Conservation (phyloP, 2,329 filamentous ascomycete species). For the Trichothecium roseum region DNA sequence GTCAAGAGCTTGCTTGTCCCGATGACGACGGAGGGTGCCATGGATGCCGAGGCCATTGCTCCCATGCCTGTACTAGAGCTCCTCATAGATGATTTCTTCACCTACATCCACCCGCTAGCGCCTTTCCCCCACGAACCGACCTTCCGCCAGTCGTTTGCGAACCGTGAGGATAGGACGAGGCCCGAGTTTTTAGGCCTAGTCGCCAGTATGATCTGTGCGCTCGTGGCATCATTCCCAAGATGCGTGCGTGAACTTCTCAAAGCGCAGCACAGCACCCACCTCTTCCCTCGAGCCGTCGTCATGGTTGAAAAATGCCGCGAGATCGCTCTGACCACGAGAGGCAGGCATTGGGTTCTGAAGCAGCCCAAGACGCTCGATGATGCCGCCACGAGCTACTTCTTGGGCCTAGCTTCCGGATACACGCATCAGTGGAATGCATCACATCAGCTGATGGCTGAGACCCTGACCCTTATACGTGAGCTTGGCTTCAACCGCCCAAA, state of each 20-base stretch:
- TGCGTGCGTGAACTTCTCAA: conserved; percentile 62
- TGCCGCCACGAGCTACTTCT: conserved; percentile 65
- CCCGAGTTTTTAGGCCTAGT: conserved; percentile 60
- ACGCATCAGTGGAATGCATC: conserved; percentile 58
- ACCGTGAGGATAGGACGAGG: conserved; percentile 55
- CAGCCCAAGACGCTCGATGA: conserved; percentile 39
- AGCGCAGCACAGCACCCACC: conserved; percentile 47
- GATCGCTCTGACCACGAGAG: conserved; percentile 58
- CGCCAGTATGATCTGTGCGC: conserved; percentile 61
- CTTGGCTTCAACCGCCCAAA: conserved; percentile 53
- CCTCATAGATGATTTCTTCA: conserved; percentile 74
- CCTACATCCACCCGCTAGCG: conserved; percentile 66
- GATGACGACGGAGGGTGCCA: conserved; percentile 20
- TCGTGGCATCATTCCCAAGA: conserved; percentile 69
- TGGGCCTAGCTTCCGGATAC: conserved; percentile 57
- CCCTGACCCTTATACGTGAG: conserved; percentile 56
- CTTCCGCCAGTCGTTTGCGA: conserved; percentile 58
- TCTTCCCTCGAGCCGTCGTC: conserved; percentile 58
- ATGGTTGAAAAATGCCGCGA: conserved; percentile 63
- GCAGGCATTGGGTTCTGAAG: conserved; percentile 38
- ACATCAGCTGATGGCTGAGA: conserved; percentile 63
- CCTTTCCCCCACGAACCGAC: conserved; percentile 73
- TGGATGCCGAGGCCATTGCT: conserved; percentile 60
- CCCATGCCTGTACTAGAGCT: conserved; percentile 57
- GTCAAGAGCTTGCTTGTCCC: conserved; percentile 39